These are phyloP conservation scores for Diplocarpon mali DNA, from an alignment of 2,329 filamentous ascomycete genomes.

Conservation along the genomic window DNA sequence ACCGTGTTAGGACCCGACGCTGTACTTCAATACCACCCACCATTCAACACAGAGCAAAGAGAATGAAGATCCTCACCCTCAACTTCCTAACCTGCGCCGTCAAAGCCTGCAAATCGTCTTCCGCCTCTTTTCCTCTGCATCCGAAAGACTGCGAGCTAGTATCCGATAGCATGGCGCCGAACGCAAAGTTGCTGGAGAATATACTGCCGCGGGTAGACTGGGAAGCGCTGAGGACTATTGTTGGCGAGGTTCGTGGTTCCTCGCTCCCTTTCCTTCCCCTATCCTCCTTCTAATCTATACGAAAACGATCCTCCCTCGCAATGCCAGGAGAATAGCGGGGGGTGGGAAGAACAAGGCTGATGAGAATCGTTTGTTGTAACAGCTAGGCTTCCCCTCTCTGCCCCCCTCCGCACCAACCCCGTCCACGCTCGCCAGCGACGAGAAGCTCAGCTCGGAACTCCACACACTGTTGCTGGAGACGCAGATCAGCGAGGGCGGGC, in stretches of 20 bases:
- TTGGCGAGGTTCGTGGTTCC: slow-evolving; percentile 53
- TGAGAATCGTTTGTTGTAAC: slow-evolving; percentile 1
- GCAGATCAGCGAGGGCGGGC: slow-evolving; percentile 74
- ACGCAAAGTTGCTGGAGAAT: slow-evolving; percentile 70
- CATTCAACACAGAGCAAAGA: not conserved
- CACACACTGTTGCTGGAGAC: slow-evolving; percentile 82
- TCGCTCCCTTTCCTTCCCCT: not conserved
- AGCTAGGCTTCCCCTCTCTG: slow-evolving; percentile 72
- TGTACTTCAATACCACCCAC: not conserved
- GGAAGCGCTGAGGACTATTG: slow-evolving; percentile 64
- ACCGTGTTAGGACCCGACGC: not conserved
- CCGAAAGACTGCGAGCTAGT: slow-evolving; percentile 87
- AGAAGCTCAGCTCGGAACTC: slow-evolving; percentile 63
- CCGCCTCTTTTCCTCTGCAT: slow-evolving; percentile 78
- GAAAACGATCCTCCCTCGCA: not conserved
- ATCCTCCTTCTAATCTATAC: not conserved
- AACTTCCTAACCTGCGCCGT: slow-evolving; percentile 96
- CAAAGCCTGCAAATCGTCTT: slow-evolving; percentile 80
- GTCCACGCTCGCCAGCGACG: slow-evolving; percentile 51
- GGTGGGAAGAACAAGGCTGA: slow-evolving; percentile 6
- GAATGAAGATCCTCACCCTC: slow-evolving; percentile 89
- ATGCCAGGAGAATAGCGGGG: not conserved
- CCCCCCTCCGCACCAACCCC: slow-evolving; percentile 52
- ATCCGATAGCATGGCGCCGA: slow-evolving; percentile 70
- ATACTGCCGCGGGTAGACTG: slow-evolving; percentile 83